These are phyloP conservation scores for Russula emetica DNA, from an alignment of 768 basidiomycete species.

Conservation along the genomic window DNA sequence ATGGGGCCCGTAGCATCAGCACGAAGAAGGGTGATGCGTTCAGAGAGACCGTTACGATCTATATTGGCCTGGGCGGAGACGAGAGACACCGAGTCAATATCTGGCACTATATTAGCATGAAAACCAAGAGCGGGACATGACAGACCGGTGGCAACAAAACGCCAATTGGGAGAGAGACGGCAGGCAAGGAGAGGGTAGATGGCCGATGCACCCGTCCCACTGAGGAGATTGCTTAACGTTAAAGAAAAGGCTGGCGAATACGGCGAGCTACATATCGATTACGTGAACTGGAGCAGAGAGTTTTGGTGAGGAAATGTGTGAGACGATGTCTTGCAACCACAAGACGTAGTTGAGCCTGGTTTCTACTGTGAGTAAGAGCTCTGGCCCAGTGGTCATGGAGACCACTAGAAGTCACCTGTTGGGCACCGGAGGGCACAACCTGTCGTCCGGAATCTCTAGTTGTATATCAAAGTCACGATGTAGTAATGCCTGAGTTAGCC, in stretches of 20 bases:
- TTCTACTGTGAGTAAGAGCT: neutral
- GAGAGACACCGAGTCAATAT: slow-evolving; percentile 65
- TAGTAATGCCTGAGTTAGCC: slow-evolving; percentile 75
- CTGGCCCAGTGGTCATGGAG: no score
- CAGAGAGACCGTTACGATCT: slow-evolving; percentile 47
- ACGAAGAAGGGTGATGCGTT: slow-evolving; percentile 48
- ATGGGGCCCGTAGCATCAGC: slow-evolving; percentile 41
- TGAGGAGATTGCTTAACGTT: slow-evolving; percentile 30
- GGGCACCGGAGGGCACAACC: slow-evolving; percentile 82
- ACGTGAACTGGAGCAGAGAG: slow-evolving; percentile 39
- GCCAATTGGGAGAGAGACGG: slow-evolving; percentile 48
- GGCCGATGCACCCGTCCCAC: slow-evolving; percentile 87
- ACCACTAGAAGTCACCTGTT: slow-evolving; percentile 6
- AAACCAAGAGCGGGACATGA: neutral
- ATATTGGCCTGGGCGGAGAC: slow-evolving; percentile 55
- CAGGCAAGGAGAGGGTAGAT: slow-evolving; percentile 83
- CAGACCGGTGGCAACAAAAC: slow-evolving; percentile 66
- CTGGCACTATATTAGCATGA: slow-evolving; percentile 37
- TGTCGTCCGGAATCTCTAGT: slow-evolving; percentile 58
- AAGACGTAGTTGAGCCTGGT: slow-evolving; percentile 80
- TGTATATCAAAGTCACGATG: slow-evolving; percentile 65
- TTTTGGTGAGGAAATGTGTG: slow-evolving; percentile 11
- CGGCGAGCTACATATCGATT: slow-evolving; percentile 64
- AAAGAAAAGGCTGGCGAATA: neutral
- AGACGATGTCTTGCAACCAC: slow-evolving; percentile 69